Percentiles rank a stretch among this genome's conserved stretches.
Evolutionary conservation across 805 yeast genomes (phyloP).

Genomic region (Yamadazyma akitaensis): DNA sequence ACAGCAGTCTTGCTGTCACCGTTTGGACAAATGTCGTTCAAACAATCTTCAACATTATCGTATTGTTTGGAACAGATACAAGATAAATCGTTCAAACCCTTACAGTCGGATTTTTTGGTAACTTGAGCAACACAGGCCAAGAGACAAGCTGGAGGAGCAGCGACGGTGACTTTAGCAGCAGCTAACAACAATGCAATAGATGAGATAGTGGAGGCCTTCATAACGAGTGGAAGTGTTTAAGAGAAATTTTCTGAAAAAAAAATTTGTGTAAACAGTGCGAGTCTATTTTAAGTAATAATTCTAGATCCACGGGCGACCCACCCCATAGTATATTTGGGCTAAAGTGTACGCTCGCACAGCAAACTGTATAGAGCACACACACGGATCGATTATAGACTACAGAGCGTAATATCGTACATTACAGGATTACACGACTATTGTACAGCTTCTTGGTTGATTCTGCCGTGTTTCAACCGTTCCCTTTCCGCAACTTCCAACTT

Average conservation of each 20-base stretch:
- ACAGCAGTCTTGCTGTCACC: conserved; percentile 58
- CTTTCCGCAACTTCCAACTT: too few species aligned
- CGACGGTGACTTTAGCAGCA: conserved; percentile 40
- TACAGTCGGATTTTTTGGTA: conserved; percentile 53
- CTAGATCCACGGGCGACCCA: conserved; percentile 1
- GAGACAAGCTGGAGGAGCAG: conserved; percentile 89
- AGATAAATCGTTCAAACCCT: conserved; percentile 56
- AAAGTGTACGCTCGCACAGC: too few species aligned
- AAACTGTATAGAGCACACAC: too few species aligned
- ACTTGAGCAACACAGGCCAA: conserved; percentile 84
- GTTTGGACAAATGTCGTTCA: conserved; percentile 66
- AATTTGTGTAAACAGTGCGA: conserved; percentile 9
- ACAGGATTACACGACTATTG: too few species aligned
- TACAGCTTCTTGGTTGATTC: too few species aligned
- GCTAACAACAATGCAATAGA: conserved; percentile 21
- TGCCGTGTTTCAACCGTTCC: too few species aligned
- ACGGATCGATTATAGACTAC: too few species aligned
- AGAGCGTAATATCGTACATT: too few species aligned
- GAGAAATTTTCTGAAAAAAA: conserved; percentile 5
- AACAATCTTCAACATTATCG: conserved; percentile 55
- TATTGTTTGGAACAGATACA: conserved; percentile 67
- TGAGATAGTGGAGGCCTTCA: conserved; percentile 8
- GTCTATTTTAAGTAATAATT: conserved; percentile 9
- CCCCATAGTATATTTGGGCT: not conserved
- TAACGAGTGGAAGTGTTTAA: conserved; percentile 4